Percentiles rank a stretch among this genome's conserved stretches.
These are phyloP conservation scores for Trichosporon ovoides DNA, from an alignment of 1,284 basidiomycete species.

Conservation along the genomic window DNA sequence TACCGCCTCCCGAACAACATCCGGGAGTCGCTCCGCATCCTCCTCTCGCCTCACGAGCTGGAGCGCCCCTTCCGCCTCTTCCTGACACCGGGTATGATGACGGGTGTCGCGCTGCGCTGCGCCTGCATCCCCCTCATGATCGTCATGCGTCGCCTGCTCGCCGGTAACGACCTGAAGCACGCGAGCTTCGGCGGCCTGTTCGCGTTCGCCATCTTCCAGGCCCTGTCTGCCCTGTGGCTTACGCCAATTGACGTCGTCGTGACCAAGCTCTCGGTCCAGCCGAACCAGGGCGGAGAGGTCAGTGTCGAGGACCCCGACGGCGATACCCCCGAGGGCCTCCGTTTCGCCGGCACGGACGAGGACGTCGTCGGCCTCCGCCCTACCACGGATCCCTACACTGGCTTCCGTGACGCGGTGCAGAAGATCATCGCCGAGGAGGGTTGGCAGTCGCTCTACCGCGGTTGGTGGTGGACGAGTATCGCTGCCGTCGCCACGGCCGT, in stretches of 20 bases:
- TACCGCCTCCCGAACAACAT: conserved; percentile 65
- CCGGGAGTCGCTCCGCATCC: conserved; percentile 61
- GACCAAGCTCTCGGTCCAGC: conserved; percentile 73
- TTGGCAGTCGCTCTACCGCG: conserved; percentile 67
- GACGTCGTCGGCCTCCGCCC: conserved; percentile 82
- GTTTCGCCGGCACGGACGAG: conserved; percentile 69
- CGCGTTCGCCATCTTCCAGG: conserved; percentile 58
- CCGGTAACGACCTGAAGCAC: conserved; percentile 9
- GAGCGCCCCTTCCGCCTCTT: conserved; percentile 73
- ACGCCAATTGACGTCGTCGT: conserved; percentile 77
- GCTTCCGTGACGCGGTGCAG: conserved; percentile 69
- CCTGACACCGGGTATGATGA: conserved; percentile 73
- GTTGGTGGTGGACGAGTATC: conserved; percentile 78
- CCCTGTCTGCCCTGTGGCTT: conserved; percentile 60
- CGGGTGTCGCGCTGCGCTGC: conserved; percentile 63
- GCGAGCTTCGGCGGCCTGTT: conserved; percentile 33
- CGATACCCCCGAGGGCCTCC: conserved; percentile 54
- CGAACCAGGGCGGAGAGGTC: conserved; percentile 63
- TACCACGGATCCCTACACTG: conserved; percentile 76
- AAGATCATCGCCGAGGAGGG: conserved; percentile 81
- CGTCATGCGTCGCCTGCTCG: conserved; percentile 17
- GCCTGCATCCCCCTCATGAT: conserved; percentile 64
- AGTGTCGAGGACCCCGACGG: conserved; percentile 58
- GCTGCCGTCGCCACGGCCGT: conserved; percentile 52
- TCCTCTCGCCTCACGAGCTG: conserved; percentile 77